These are phyloP conservation scores for Paradendryphiella salina DNA, from an alignment of 2,329 filamentous ascomycete species.

Conservation along the genomic window DNA sequence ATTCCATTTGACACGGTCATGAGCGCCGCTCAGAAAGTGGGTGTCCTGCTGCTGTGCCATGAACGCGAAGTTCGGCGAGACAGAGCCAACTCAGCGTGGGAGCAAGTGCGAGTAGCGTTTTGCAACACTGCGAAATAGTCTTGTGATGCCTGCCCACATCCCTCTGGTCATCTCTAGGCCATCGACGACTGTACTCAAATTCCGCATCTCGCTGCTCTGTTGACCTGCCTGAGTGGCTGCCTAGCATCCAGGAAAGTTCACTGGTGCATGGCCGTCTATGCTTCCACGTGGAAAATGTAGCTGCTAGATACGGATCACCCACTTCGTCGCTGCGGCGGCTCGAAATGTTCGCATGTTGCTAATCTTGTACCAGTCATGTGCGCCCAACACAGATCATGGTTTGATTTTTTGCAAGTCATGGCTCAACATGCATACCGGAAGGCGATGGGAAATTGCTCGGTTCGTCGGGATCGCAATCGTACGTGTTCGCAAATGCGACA, in stretches of 20 bases:
- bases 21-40: conserved; percentile 35
- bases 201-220: conserved; percentile 21
- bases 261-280: conserved; percentile 23
- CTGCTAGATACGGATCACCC: conserved; percentile 24
- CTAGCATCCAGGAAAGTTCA: conserved; percentile 18
- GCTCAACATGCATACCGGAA: conserved; percentile 31
- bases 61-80: conserved; percentile 25
- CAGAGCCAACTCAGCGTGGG: conserved; percentile 11
- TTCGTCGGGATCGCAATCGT: conserved; percentile 43
- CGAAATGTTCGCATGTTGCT: conserved; percentile 40
- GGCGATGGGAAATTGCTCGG: conserved; percentile 22
- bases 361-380: conserved; percentile 37
- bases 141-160: conserved; percentile 26
- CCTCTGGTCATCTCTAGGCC: conserved; percentile 14
- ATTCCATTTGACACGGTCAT: conserved; percentile 29
- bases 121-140: conserved; percentile 22
- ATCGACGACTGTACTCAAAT: conserved; percentile 12
- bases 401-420: conserved; percentile 37
- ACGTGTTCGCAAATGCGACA: conserved; percentile 38
- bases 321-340: conserved; percentile 33
- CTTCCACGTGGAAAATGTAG: conserved; percentile 17
- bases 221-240: conserved; percentile 10
- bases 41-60: conserved; percentile 22
- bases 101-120: conserved; percentile 15
- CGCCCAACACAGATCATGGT: conserved; percentile 37